A percentile compares a stretch with the other conserved stretches of the same genome.
phyloP scores from a whole-genome alignment of 805 yeast genomes.

The Scheffersomyces coipomensis region DNA sequence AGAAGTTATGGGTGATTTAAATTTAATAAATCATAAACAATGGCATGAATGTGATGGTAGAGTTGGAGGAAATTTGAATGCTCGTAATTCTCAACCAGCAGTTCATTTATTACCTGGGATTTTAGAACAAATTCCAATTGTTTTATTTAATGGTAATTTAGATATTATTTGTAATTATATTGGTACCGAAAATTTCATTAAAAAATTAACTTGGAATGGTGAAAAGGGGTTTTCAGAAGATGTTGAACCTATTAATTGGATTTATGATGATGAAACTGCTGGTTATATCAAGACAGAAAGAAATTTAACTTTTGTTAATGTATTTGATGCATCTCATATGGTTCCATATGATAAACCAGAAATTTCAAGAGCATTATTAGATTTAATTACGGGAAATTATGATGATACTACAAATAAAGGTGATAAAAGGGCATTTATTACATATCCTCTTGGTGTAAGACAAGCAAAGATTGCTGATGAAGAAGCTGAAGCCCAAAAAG shows the following conservation, averaged over 20 bases:
- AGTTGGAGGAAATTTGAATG: constrained; percentile 55
- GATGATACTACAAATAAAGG: constrained; percentile 16
- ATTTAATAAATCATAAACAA: constrained; percentile 37
- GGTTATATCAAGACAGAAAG: constrained; percentile 50
- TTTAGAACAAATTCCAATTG: constrained; percentile 55
- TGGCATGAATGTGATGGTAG: constrained; percentile 81
- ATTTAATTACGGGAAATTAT: constrained; percentile 39
- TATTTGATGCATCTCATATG: constrained; percentile 87
- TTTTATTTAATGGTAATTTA: constrained; percentile 82
- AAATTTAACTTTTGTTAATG: constrained; percentile 73
- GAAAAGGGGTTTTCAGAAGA: constrained; percentile 48
- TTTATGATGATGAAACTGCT: constrained; percentile 35
- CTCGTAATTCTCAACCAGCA: constrained; percentile 56
- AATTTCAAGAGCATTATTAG: constrained; percentile 68
- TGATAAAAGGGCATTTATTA: constrained; percentile 17
- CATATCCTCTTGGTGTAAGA: constrained; percentile 30
- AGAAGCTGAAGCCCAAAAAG: not conserved
- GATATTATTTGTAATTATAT: constrained; percentile 85
- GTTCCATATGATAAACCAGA: constrained; percentile 82
- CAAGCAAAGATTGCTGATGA: constrained; percentile 3
- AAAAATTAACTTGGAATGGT: constrained; percentile 65
- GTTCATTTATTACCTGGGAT: constrained; percentile 66
- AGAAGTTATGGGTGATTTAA: constrained; percentile 50
- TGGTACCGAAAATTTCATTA: constrained; percentile 70
- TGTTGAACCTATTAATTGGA: constrained; percentile 35